phyloP scores from a whole-genome alignment of 805 yeast species.

The Candida sanyiensis region DNA sequence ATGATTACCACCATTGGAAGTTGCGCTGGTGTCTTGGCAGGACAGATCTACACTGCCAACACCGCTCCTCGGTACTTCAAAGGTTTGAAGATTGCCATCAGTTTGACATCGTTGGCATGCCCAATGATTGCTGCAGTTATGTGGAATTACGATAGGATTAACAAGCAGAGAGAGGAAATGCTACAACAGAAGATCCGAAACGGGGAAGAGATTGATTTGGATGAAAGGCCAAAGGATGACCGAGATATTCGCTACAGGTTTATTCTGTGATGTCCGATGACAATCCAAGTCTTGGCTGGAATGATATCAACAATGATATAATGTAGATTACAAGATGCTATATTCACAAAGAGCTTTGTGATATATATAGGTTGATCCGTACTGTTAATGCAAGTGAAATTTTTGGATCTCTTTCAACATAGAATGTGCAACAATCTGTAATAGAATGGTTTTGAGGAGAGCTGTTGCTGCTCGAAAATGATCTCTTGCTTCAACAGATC shows the following conservation, averaged over 20 bases:
- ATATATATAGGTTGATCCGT: too few relatives aligned
- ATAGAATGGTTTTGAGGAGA: slow-evolving; percentile 43
- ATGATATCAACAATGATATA: background rate
- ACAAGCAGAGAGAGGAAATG: slow-evolving; percentile 14
- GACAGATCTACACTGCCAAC: slow-evolving; percentile 30
- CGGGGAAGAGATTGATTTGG: slow-evolving; percentile 8
- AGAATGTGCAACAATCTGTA: slow-evolving; percentile 39
- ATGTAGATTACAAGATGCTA: background rate
- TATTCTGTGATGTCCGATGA: slow-evolving; percentile 6
- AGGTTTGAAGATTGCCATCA: slow-evolving; percentile 26
- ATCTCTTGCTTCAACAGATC: slow-evolving; percentile 52
- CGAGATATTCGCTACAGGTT: slow-evolving; percentile 18
- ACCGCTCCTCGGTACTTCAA: slow-evolving; percentile 37
- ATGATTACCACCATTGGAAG: slow-evolving; percentile 33
- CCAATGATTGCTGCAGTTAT: slow-evolving; percentile 17
- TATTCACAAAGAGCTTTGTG: background rate
- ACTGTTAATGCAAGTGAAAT: too few relatives aligned
- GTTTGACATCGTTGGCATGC: slow-evolving; percentile 20
- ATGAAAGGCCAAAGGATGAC: slow-evolving; percentile 23
- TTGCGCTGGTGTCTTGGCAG: slow-evolving; percentile 33
- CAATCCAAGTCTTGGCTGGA: too few relatives aligned
- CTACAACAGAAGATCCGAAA: slow-evolving; percentile 12
- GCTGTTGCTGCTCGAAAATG: slow-evolving; percentile 48
- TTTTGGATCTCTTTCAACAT: slow-evolving; percentile 33
- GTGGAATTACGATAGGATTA: slow-evolving; percentile 17